Evolutionary conservation across 768 basidiomycete species (phyloP), one percentile per base, ranked within the genome.

Genomic region (Botryobasidium botryosum): DNA sequence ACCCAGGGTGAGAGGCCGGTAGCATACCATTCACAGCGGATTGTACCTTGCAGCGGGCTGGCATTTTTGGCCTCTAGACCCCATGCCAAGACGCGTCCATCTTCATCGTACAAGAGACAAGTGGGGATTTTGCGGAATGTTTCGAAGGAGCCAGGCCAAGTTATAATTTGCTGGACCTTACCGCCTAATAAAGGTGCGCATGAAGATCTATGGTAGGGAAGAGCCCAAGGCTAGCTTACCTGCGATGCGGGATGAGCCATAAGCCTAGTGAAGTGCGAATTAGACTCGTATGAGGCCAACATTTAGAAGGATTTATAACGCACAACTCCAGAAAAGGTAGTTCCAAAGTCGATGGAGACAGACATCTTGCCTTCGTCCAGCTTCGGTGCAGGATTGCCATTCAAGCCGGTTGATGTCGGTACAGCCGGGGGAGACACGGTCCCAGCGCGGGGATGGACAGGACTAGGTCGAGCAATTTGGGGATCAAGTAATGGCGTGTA

Each of bases 91-190:
- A 87, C 76, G 49, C 69, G 69, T 0, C 83, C 85, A 27, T 64
- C 61, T 35, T 78, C 74, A 50, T 84, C 76, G 51, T 88, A 91
- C 15, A 88, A 59, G 28, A 91, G 65, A 59, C 86, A 88, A 1
- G 87, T 88, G 1, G 86, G 81, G 33, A 79, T 75, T 64, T 90
- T 88, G 55, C 86, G 69, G 65, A 84, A 88, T 1, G 80, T 86
- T 61, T 90, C 86, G 50, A 77, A 71, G 2, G 79, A 80, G 5
- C 82, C 83, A 0, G 82, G 85, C 86, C 86, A 90, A 47, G 72
- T 71, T 13, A 90, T 60, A 44, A 90, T 85, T 56, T 88, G 85
- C 51, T 86, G 86, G 4, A 87, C 70, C 51, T 69, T 68, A 13
- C 87, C 87, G 0, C n/a, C n/a, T n/a, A n/a, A n/a, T n/a, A n/a